phyloP scores from a whole-genome alignment of 306 rosid species.

The Luffa aegyptiaca region DNA sequence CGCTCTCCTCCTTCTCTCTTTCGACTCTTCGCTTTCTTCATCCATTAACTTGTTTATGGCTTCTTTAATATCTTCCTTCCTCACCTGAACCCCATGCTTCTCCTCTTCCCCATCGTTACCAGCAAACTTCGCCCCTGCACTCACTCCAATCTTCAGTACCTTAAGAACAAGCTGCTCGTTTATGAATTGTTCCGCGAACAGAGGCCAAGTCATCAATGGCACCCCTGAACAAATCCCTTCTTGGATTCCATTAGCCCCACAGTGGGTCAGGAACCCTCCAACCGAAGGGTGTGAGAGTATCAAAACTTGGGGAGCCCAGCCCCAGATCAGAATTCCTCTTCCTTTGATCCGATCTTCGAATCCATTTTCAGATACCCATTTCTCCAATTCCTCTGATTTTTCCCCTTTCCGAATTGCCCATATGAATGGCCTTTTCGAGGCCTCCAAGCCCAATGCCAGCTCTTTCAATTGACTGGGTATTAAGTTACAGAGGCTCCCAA shows the following conservation, averaged over 20 bases:
- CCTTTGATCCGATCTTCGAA: conserved; percentile 21
- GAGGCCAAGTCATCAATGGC: not conserved
- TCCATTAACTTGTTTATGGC: not conserved
- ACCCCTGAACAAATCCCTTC: not conserved
- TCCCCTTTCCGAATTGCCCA: conserved; percentile 26
- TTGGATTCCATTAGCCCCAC: not conserved
- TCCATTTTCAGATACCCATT: conserved; percentile 38
- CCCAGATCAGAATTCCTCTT: not conserved
- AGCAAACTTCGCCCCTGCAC: conserved; percentile 35
- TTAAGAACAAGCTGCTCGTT: not conserved
- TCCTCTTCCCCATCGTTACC: not conserved
- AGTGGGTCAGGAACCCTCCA: conserved; percentile 5
- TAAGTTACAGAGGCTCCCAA: conserved; percentile 41
- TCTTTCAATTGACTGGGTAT: conserved; percentile 13
- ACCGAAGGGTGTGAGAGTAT: not conserved
- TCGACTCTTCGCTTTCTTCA: not conserved
- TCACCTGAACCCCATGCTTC: conserved; percentile 10
- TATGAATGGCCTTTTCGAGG: conserved; percentile 9
- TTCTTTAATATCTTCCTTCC: not conserved
- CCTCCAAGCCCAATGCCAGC: conserved; percentile 22
- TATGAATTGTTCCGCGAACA: not conserved
- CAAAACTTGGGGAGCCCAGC: conserved; percentile 6
- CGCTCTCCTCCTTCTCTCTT: not conserved
- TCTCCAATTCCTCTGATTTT: conserved; percentile 19
- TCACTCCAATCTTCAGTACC: conserved; percentile 5